These are phyloP conservation scores for Colletotrichum sidae DNA, from an alignment of 2,329 filamentous ascomycete genomes.

Conservation along the genomic window DNA sequence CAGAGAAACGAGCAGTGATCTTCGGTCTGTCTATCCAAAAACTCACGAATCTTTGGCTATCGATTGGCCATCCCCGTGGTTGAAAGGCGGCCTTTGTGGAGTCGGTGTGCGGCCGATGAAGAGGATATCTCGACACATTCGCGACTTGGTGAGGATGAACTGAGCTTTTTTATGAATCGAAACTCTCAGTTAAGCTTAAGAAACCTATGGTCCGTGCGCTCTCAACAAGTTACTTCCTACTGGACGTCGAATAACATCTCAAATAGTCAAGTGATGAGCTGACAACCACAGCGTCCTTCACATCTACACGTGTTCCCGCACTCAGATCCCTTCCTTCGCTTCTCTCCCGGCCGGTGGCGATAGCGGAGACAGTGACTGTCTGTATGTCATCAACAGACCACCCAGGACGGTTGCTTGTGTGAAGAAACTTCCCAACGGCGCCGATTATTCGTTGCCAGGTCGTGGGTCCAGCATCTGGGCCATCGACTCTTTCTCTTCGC, in stretches of 20 bases:
- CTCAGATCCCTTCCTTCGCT: background rate
- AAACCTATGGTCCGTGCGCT: background rate
- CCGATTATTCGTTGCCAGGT: too few relatives aligned
- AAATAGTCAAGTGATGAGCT: background rate
- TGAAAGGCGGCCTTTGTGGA: conserved; percentile 4
- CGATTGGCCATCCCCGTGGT: conserved; percentile 9
- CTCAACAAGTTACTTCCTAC: background rate
- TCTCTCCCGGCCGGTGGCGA: conserved; percentile 5
- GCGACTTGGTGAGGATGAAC: conserved; percentile 8
- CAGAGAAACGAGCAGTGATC: too few relatives aligned
- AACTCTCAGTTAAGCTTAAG: conserved; percentile 4
- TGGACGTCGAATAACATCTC: background rate
- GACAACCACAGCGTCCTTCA: too few relatives aligned
- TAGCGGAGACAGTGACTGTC: background rate
- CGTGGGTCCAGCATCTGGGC: conserved; percentile 3
- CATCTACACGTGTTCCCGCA: background rate
- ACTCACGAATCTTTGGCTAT: background rate
- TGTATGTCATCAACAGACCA: background rate
- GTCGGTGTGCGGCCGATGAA: background rate
- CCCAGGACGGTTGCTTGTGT: too few relatives aligned
- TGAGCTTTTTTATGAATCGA: background rate
- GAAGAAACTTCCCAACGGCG: too few relatives aligned
- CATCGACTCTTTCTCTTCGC: conserved; percentile 4
- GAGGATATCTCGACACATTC: background rate
- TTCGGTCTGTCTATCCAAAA: too few relatives aligned